These are phyloP conservation scores for Pulveroboletus sp. DNA, from an alignment of 768 basidiomycete genomes.

Conservation along the genomic window DNA sequence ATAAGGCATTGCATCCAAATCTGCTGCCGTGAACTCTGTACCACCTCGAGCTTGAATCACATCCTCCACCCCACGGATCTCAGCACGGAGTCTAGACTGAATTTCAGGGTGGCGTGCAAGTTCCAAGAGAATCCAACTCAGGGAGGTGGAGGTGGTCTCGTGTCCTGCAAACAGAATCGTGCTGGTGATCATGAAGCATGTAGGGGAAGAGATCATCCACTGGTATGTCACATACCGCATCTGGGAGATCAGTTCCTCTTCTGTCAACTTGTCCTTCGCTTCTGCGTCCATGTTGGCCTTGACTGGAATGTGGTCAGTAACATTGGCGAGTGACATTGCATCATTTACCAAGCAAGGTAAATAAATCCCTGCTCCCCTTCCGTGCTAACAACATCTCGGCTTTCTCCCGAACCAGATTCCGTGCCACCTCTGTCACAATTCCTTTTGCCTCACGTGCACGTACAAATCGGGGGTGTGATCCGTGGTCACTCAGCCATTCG, in stretches of 20 bases:
- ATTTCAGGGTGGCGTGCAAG: slow-evolving; percentile 54
- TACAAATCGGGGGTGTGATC: slow-evolving; percentile 15
- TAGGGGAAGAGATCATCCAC: neutral
- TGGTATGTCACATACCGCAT: slow-evolving; percentile 17
- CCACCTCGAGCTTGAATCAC: slow-evolving; percentile 9
- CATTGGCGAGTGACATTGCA: neutral
- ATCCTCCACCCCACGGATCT: slow-evolving; percentile 12
- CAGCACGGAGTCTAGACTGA: slow-evolving; percentile 54
- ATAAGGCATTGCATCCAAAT: slow-evolving; percentile 52
- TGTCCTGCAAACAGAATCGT: slow-evolving; percentile 49
- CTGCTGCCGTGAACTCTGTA: slow-evolving; percentile 28
- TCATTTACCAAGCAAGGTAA: slow-evolving; percentile 37
- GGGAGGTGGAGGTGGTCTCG: slow-evolving; percentile 57
- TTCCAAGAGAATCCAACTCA: slow-evolving; percentile 62
- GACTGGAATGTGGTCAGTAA: slow-evolving; percentile 9
- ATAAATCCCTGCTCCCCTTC: slow-evolving; percentile 13
- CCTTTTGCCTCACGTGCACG: slow-evolving; percentile 12
- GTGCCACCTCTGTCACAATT: slow-evolving; percentile 6
- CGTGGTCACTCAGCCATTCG: slow-evolving; percentile 31
- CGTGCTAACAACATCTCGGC: slow-evolving; percentile 8
- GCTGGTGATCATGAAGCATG: slow-evolving; percentile 17
- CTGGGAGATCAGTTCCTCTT: slow-evolving; percentile 12
- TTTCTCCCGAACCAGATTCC: slow-evolving; percentile 16
- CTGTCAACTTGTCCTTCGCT: slow-evolving; percentile 20
- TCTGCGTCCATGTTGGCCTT: slow-evolving; percentile 28